phyloP scores from a whole-genome alignment of 1,284 basidiomycete genomes.

The Jaminaea rosea region DNA sequence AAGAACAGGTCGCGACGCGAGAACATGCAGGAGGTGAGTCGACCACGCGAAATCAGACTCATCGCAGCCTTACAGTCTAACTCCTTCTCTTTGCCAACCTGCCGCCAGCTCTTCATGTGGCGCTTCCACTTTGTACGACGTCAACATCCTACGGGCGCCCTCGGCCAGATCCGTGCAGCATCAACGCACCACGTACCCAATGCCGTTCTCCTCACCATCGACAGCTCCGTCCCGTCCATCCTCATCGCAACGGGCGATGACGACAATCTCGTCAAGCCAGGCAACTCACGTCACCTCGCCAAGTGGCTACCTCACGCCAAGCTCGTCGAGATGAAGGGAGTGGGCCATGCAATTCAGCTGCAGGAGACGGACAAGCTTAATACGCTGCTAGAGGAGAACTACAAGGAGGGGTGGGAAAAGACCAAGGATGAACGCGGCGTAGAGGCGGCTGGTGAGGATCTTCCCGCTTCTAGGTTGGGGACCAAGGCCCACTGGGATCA shows the following conservation, averaged over 20 bases:
- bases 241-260: slow-evolving; percentile 65
- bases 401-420: slow-evolving; percentile 6
- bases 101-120: slow-evolving; percentile 52
- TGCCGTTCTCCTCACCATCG: slow-evolving; percentile 56
- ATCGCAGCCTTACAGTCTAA: background rate
- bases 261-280: slow-evolving; percentile 60
- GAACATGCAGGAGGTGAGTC: slow-evolving; percentile 25
- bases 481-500: slow-evolving; percentile 52
- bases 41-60: background rate
- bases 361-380: slow-evolving; percentile 1
- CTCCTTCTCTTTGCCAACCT: no score
- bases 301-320: slow-evolving; percentile 63
- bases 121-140: slow-evolving; percentile 57
- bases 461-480: slow-evolving; percentile 55
- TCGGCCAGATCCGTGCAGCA: slow-evolving; percentile 68
- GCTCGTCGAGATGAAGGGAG: slow-evolving; percentile 57
- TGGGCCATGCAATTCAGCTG: slow-evolving; percentile 57
- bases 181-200: slow-evolving; percentile 61
- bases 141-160: slow-evolving; percentile 58
- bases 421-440: slow-evolving; percentile 10
- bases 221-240: slow-evolving; percentile 56
- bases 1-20: slow-evolving; percentile 18
- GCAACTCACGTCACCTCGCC: slow-evolving; percentile 58
- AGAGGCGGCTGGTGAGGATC: no score
- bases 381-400: background rate